A percentile compares a stretch with the other conserved stretches of the same genome.
Evolutionary conservation across 2,329 filamentous ascomycete genomes (phyloP).

Genomic region (Myriosclerotinia curreyana): DNA sequence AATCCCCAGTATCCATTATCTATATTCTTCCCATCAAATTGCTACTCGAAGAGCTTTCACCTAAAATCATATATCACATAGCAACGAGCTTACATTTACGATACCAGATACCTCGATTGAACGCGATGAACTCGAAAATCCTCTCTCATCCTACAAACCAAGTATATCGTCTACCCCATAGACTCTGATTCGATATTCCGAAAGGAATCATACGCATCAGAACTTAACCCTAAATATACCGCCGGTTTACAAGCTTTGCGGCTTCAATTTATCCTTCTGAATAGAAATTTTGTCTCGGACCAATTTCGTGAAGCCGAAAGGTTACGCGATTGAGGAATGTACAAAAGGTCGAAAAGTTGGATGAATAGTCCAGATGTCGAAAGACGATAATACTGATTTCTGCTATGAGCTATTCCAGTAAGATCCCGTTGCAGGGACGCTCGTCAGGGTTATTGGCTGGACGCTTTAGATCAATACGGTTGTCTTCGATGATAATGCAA

Average conservation of each 20-base stretch:
- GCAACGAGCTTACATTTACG: slow-evolving; percentile 32
- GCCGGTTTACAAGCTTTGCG: slow-evolving; percentile 72
- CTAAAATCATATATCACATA: slow-evolving; percentile 28
- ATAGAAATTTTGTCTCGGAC: slow-evolving; percentile 47
- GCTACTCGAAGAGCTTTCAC: slow-evolving; percentile 25
- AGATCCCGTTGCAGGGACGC: slow-evolving; percentile 70
- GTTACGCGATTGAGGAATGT: slow-evolving; percentile 53
- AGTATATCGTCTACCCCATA: slow-evolving; percentile 76
- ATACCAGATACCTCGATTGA: slow-evolving; percentile 28
- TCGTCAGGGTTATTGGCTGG: slow-evolving; percentile 72
- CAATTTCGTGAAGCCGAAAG: slow-evolving; percentile 39
- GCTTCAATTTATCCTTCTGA: slow-evolving; percentile 65
- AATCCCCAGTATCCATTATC: slow-evolving; percentile 11
- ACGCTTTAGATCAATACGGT: slow-evolving; percentile 55
- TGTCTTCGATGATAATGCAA: slow-evolving; percentile 51
- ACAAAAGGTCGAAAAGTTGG: slow-evolving; percentile 48
- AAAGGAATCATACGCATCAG: slow-evolving; percentile 68
- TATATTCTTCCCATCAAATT: slow-evolving; percentile 25
- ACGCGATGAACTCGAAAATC: slow-evolving; percentile 34
- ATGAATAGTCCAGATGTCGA: slow-evolving; percentile 57
- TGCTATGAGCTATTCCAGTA: slow-evolving; percentile 74
- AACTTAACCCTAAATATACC: slow-evolving; percentile 94
- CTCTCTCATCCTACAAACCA: slow-evolving; percentile 50
- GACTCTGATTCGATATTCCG: slow-evolving; percentile 73
- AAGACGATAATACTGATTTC: slow-evolving; percentile 48